phyloP scores from a whole-genome alignment of 352 stramenopile species.

The Phytophthora pseudosyringae region DNA sequence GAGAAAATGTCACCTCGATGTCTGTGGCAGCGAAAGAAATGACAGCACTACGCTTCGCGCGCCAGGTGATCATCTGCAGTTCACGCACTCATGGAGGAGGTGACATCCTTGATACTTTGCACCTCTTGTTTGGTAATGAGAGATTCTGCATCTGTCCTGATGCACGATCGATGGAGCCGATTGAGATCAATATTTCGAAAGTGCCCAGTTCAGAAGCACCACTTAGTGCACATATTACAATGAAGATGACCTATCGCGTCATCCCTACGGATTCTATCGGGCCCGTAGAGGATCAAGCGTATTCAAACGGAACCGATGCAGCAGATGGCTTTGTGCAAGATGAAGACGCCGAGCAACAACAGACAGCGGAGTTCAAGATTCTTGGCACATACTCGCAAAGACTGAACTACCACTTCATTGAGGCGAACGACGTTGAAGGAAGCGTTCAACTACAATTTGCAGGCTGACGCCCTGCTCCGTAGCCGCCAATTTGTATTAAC shows the following conservation, averaged over 20 bases:
- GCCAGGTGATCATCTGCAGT: constrained; percentile 64
- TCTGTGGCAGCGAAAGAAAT: constrained; percentile 35
- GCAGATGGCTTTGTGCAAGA: not conserved
- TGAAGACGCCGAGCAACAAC: constrained; percentile 1
- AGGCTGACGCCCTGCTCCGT: not conserved
- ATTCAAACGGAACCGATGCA: not conserved
- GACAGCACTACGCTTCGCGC: constrained; percentile 61
- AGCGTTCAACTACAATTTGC: constrained; percentile 35
- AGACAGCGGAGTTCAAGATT: constrained; percentile 34
- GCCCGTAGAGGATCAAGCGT: constrained; percentile 12
- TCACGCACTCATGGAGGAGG: constrained; percentile 68
- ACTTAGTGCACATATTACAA: constrained; percentile 41
- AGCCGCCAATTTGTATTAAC: constrained; percentile 14
- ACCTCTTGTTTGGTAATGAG: constrained; percentile 53
- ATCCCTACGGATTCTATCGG: constrained; percentile 32
- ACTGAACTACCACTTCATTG: constrained; percentile 23
- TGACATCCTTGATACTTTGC: constrained; percentile 72
- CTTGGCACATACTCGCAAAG: constrained; percentile 43
- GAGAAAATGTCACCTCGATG: not conserved
- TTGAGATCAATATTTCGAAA: constrained; percentile 44
- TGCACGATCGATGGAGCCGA: constrained; percentile 43
- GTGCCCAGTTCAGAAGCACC: not conserved
- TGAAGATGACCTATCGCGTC: constrained; percentile 53
- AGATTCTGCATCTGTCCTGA: constrained; percentile 67
- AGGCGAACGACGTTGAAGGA: constrained; percentile 38